Percentiles rank a stretch among this genome's conserved stretches.
Evolutionary conservation across 257 asterid genomes (phyloP).

Genomic region (Gynochthodes officinalis): DNA sequence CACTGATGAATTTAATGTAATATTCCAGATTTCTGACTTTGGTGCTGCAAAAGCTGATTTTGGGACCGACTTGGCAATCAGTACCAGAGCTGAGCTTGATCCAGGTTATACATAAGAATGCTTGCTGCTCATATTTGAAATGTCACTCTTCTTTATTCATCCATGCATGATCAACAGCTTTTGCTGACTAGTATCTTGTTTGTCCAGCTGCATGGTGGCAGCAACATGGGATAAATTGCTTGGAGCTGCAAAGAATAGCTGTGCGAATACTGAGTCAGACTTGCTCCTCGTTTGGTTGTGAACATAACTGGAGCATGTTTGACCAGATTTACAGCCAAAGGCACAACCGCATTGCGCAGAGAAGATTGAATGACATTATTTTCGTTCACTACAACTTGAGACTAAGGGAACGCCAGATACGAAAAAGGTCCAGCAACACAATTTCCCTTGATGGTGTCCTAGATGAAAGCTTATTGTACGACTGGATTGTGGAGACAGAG

Average conservation of each 20-base stretch:
- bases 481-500: slow-evolving; percentile 78
- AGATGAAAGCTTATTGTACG: slow-evolving; percentile 62
- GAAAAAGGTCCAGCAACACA: slow-evolving; percentile 58
- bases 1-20: slow-evolving; percentile 12
- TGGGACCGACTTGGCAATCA: slow-evolving; percentile 90
- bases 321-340: slow-evolving; percentile 61
- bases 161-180: slow-evolving; percentile 4
- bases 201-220: slow-evolving; percentile 97
- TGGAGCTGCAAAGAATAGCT: slow-evolving; percentile 86
- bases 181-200: slow-evolving; percentile 28
- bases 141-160: background rate
- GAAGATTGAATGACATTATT: slow-evolving; percentile 58
- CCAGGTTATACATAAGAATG: slow-evolving; percentile 56
- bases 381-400: slow-evolving; percentile 87
- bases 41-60: slow-evolving; percentile 90
- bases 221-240: slow-evolving; percentile 86
- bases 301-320: slow-evolving; percentile 85
- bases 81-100: slow-evolving; percentile 85
- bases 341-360: slow-evolving; percentile 66
- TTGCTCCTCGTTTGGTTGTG: slow-evolving; percentile 83
- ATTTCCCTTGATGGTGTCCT: slow-evolving; percentile 53
- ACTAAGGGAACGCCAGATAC: slow-evolving; percentile 77
- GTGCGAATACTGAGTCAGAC: slow-evolving; percentile 89
- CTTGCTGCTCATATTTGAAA: background rate
- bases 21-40: slow-evolving; percentile 74